Conservation (phyloP, 352 stramenopile species). For the Aphanomyces euteiches region DNA sequence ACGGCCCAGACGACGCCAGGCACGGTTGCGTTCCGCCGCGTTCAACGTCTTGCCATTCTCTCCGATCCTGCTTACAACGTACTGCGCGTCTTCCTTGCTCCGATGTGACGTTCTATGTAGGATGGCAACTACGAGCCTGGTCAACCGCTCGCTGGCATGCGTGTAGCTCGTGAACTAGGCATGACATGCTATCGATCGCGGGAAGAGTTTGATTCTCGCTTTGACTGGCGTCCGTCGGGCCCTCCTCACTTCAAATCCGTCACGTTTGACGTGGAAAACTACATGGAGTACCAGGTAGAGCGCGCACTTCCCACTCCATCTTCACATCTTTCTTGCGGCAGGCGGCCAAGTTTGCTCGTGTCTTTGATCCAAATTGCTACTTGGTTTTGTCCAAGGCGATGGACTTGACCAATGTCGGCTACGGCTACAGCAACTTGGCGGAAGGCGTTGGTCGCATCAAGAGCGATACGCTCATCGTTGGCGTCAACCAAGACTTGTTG, state of each 20-base stretch:
- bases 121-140: conserved; percentile 65
- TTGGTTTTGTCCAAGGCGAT: conserved; percentile 84
- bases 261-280: conserved; percentile 86
- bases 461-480: conserved; percentile 63
- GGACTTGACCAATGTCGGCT: conserved; percentile 78
- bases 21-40: conserved; percentile 77
- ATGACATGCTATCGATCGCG: conserved; percentile 88
- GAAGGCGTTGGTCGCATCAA: conserved; percentile 70
- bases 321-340: not conserved
- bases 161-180: conserved; percentile 77
- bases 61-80: conserved; percentile 68
- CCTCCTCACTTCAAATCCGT: conserved; percentile 62
- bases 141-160: conserved; percentile 69
- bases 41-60: conserved; percentile 80
- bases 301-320: not conserved
- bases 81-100: not conserved
- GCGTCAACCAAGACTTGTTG: conserved; percentile 79
- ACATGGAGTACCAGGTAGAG: conserved; percentile 83
- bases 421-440: conserved; percentile 61
- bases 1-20: conserved; percentile 83
- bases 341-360: conserved; percentile 71
- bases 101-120: not conserved
- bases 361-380: conserved; percentile 87
- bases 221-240: conserved; percentile 81
- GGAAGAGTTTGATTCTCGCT: conserved; percentile 80